Conservation (phyloP, 2,329 filamentous ascomycete species). For the Colletotrichum sp. region DNA sequence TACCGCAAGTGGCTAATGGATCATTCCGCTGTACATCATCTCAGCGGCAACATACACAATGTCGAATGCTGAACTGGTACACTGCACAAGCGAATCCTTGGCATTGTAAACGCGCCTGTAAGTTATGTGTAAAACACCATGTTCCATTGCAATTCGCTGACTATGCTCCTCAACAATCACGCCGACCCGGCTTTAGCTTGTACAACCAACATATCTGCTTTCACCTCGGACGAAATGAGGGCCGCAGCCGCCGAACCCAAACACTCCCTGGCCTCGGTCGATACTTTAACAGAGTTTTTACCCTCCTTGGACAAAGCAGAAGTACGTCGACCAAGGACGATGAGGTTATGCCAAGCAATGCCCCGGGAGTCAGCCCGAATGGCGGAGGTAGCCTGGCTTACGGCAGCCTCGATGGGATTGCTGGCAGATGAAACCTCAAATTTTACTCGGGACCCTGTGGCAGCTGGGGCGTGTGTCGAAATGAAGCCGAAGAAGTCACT, state of each 20-base stretch:
- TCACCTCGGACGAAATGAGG: conserved; percentile 24
- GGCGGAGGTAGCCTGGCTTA: conserved; percentile 7
- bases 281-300: neutral
- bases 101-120: neutral
- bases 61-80: neutral
- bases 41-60: neutral
- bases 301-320: conserved; percentile 5
- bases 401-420: conserved; percentile 1
- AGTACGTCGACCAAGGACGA: conserved; percentile 30
- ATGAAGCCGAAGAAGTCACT: conserved; percentile 30
- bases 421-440: conserved; percentile 20
- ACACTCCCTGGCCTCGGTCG: conserved; percentile 31
- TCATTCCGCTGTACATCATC: neutral
- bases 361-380: conserved; percentile 7
- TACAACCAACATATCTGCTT: conserved; percentile 33
- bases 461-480: conserved; percentile 24
- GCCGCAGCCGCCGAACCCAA: conserved; percentile 23
- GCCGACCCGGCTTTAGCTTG: conserved; percentile 10
- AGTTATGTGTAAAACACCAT: neutral
- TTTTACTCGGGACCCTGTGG: conserved; percentile 26
- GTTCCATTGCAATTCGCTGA: neutral
- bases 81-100: neutral
- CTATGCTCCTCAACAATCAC: neutral
- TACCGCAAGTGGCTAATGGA: neutral
- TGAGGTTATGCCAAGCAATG: conserved; percentile 27